Evolutionary conservation across 352 stramenopile species (phyloP).

Genomic region (Globisporangium abappressorium): DNA sequence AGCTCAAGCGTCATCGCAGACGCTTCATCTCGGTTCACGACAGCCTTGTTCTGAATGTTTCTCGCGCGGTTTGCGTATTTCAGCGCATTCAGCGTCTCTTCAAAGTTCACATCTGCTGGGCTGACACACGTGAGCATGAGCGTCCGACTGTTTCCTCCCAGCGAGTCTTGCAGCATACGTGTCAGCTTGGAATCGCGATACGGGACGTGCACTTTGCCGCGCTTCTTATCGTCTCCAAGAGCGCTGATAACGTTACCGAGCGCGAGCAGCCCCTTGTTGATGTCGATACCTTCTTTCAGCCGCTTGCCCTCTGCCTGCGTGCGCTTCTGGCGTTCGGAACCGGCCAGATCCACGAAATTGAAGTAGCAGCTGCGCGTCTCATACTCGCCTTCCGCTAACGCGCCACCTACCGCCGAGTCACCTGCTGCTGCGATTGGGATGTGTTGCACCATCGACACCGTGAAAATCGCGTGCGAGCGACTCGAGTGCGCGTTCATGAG

Average conservation of each 20-base stretch:
- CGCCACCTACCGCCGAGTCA: slow-evolving; percentile 27
- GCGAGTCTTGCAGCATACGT: slow-evolving; percentile 90
- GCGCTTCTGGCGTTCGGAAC: slow-evolving; percentile 93
- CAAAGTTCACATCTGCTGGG: slow-evolving; percentile 88
- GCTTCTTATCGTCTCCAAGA: slow-evolving; percentile 89
- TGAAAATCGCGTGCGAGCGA: slow-evolving; percentile 92
- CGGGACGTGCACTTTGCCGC: slow-evolving; percentile 90
- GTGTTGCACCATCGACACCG: slow-evolving; percentile 78
- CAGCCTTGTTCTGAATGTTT: slow-evolving; percentile 89
- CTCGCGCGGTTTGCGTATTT: slow-evolving; percentile 90
- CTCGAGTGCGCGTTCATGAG: slow-evolving; percentile 92
- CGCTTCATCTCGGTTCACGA: slow-evolving; percentile 82
- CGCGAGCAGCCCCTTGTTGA: slow-evolving; percentile 97
- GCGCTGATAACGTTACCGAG: slow-evolving; percentile 98
- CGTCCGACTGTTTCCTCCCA: slow-evolving; percentile 91
- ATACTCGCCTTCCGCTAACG: slow-evolving; percentile 50
- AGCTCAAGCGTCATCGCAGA: slow-evolving; percentile 73
- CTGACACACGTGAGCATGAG: slow-evolving; percentile 93
- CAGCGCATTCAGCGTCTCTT: slow-evolving; percentile 91
- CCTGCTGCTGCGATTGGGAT: slow-evolving; percentile 49
- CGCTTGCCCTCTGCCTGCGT: slow-evolving; percentile 91
- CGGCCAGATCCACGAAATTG: slow-evolving; percentile 91
- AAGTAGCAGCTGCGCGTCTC: slow-evolving; percentile 86
- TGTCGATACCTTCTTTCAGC: slow-evolving; percentile 96
- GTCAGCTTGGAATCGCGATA: slow-evolving; percentile 95